Percentiles rank a stretch among this genome's conserved stretches.
Conservation (phyloP, 2,329 filamentous ascomycete species). For the Monilinia aucupariae region DNA sequence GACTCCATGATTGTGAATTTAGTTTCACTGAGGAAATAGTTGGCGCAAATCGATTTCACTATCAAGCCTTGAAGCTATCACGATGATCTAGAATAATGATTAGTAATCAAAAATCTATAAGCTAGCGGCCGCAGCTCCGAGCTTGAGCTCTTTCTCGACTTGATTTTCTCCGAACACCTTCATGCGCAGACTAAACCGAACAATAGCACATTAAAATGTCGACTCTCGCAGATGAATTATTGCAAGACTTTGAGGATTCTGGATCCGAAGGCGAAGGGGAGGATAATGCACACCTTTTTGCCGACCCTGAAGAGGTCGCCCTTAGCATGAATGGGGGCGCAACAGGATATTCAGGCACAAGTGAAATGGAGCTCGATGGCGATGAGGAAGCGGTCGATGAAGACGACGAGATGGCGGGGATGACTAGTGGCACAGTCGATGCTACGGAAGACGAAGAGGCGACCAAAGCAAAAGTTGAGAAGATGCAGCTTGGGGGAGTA, state of each 20-base stretch:
- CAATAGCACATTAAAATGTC: conserved; percentile 55
- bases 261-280: conserved; percentile 69
- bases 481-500: conserved; percentile 68
- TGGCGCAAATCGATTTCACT: conserved; percentile 13
- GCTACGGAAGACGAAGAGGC: conserved; percentile 57
- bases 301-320: conserved; percentile 40
- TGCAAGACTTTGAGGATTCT: conserved; percentile 86
- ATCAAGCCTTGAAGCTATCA: conserved; percentile 7
- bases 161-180: conserved; percentile 8
- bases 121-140: conserved; percentile 23
- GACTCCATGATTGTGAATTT: conserved; percentile 65
- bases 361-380: conserved; percentile 54
- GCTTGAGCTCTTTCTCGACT: neutral
- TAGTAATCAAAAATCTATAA: neutral
- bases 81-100: neutral
- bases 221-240: conserved; percentile 83
- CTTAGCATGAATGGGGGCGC: conserved; percentile 34
- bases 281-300: conserved; percentile 44
- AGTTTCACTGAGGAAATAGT: neutral
- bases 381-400: conserved; percentile 56
- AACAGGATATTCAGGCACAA: conserved; percentile 34
- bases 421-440: conserved; percentile 35
- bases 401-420: conserved; percentile 52
- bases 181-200: conserved; percentile 8
- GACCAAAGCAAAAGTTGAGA: conserved; percentile 73